These are phyloP conservation scores for Cryomyces antarcticus DNA, from an alignment of 495 filamentous ascomycete genomes.

Conservation along the genomic window DNA sequence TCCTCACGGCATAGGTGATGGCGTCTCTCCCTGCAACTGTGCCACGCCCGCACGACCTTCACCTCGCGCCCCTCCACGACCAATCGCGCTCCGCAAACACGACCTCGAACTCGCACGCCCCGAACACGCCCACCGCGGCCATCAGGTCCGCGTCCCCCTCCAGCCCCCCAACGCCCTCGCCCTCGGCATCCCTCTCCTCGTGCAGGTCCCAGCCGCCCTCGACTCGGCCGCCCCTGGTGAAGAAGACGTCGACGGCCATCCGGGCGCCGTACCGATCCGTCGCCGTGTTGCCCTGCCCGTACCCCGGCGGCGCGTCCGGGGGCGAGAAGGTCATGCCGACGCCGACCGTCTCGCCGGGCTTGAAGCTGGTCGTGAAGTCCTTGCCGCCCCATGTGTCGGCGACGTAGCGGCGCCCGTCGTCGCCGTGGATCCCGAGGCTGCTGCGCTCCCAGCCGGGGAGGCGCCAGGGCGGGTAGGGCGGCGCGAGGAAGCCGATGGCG, in stretches of 20 bases:
- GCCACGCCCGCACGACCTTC: too few species aligned
- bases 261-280: neutral
- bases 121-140: conserved; percentile 58
- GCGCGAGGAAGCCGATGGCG: conserved; percentile 57
- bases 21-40: too few species aligned
- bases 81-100: conserved; percentile 29
- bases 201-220: conserved; percentile 61
- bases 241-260: conserved; percentile 44
- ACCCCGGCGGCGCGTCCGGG: conserved; percentile 13
- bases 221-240: conserved; percentile 49
- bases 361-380: conserved; percentile 41
- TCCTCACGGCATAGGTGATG: too few species aligned
- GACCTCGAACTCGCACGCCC: conserved; percentile 50
- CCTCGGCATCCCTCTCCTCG: conserved; percentile 54
- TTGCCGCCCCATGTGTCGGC: conserved; percentile 74
- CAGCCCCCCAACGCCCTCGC: conserved; percentile 45
- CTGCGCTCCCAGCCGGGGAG: conserved; percentile 83
- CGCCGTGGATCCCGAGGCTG: conserved; percentile 69
- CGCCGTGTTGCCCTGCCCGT: conserved; percentile 4
- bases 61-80: conserved; percentile 3
- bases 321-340: conserved; percentile 48
- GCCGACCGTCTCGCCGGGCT: conserved; percentile 34
- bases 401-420: conserved; percentile 73
- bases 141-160: conserved; percentile 68
- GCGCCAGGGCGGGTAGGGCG: conserved; percentile 72